Conservation (phyloP, 2,329 filamentous ascomycete species). For the Cryphonectria naterciae region DNA sequence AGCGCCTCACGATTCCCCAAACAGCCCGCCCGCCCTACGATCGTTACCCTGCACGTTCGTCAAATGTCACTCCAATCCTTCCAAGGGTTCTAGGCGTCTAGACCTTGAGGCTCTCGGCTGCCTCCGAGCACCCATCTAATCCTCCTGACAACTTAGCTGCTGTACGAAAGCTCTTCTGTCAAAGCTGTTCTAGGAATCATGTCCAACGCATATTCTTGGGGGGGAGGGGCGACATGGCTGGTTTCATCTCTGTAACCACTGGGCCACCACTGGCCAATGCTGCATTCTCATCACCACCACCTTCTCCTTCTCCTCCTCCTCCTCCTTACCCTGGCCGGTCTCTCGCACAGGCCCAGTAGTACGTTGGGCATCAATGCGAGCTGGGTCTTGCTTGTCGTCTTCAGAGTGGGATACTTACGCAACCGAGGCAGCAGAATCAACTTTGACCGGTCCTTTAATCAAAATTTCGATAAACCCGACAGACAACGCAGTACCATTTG, state of each 20-base stretch:
- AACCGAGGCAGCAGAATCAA: not conserved
- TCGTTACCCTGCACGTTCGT: conserved; percentile 2
- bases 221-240: not conserved
- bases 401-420: not conserved
- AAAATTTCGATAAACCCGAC: not conserved
- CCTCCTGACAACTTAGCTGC: not conserved
- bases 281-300: not conserved
- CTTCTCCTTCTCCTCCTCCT: too few relatives aligned
- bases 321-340: not conserved
- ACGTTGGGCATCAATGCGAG: not conserved
- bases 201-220: not conserved
- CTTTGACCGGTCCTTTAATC: not conserved
- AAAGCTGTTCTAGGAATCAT: not conserved
- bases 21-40: not conserved
- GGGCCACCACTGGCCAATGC: not conserved
- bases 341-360: not conserved
- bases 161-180: not conserved
- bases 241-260: not conserved
- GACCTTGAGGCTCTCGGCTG: conserved; percentile 1
- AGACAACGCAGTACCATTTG: not conserved
- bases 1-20: not conserved
- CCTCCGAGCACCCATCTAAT: conserved; percentile 3
- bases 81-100: not conserved
- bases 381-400: not conserved
- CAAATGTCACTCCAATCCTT: not conserved